A percentile compares a stretch with the other conserved stretches of the same genome.
Conservation (phyloP, 2,329 filamentous ascomycete genomes). For the Nemania sp. region DNA sequence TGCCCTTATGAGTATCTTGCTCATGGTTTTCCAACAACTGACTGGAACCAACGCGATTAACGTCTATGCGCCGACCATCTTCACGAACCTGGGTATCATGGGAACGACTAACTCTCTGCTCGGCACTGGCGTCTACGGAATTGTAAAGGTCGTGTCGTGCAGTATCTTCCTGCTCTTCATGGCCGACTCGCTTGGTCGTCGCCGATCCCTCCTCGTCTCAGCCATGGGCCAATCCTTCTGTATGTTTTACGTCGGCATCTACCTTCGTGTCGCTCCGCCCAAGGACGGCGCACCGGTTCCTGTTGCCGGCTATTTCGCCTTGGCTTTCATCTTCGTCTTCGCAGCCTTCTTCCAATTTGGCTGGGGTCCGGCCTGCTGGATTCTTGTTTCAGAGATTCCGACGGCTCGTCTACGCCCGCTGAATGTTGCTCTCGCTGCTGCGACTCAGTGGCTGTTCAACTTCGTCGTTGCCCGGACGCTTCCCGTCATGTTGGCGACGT, state of each 20-base stretch:
- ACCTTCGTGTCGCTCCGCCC: constrained; percentile 62
- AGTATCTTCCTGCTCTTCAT: constrained; percentile 61
- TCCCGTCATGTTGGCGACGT: constrained; percentile 62
- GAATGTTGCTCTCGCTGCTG: constrained; percentile 63
- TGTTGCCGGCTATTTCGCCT: constrained; percentile 65
- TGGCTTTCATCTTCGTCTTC: constrained; percentile 70
- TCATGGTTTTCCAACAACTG: constrained; percentile 73
- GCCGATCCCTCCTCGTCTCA: constrained; percentile 59
- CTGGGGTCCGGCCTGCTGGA: constrained; percentile 69
- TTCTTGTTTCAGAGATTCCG: constrained; percentile 66
- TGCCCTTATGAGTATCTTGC: constrained; percentile 61
- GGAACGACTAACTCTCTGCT: constrained; percentile 58
- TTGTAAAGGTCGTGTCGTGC: constrained; percentile 64
- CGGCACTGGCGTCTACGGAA: constrained; percentile 65
- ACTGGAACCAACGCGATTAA: constrained; percentile 56
- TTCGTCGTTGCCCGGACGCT: constrained; percentile 66
- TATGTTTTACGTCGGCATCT: constrained; percentile 70
- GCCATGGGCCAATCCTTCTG: constrained; percentile 61
- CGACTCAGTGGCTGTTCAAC: constrained; percentile 68
- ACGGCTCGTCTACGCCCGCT: constrained; percentile 53
- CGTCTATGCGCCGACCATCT: constrained; percentile 41
- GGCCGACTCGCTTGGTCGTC: constrained; percentile 62
- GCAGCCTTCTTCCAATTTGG: constrained; percentile 67
- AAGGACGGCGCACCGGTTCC: constrained; percentile 53
- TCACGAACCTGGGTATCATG: constrained; percentile 41